A percentile compares a stretch with the other conserved stretches of the same genome.
These are phyloP conservation scores for Paramecium caudatum DNA, from an alignment of 73 alveolate species.

Conservation along the genomic window DNA sequence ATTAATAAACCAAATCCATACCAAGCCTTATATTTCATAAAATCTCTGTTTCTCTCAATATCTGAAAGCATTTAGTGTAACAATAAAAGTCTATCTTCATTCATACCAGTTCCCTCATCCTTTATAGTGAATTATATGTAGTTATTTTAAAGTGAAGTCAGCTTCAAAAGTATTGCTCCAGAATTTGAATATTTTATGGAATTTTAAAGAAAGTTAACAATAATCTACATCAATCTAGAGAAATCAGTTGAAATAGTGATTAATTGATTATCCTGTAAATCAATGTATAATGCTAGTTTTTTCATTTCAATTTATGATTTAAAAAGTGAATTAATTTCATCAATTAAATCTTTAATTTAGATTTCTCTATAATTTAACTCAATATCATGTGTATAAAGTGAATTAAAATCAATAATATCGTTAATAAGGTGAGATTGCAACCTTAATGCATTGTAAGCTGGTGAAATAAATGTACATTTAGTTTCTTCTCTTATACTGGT, in stretches of 20 bases:
- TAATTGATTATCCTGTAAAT: not conserved
- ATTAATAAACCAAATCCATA: constrained; percentile 62
- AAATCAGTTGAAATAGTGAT: not conserved
- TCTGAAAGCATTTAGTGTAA: not conserved
- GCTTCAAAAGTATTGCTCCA: not conserved
- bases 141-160: not conserved
- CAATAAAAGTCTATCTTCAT: not conserved
- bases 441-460: constrained; percentile 37
- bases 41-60: not conserved
- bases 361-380: constrained; percentile 28
- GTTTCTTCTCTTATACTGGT: not conserved
- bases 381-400: not conserved
- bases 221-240: constrained; percentile 15
- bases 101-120: constrained; percentile 49
- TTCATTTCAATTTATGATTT: not conserved
- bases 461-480: not conserved
- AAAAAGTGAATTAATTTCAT: constrained; percentile 15
- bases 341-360: not conserved
- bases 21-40: not conserved
- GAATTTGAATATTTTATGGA: not conserved
- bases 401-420: constrained; percentile 57
- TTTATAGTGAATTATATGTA: not conserved
- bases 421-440: constrained; percentile 10
- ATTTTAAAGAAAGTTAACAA: constrained; percentile 27
- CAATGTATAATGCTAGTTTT: not conserved